Evolutionary conservation across 768 basidiomycete species (phyloP).

Genomic region (Leccinum longicurvipes): DNA sequence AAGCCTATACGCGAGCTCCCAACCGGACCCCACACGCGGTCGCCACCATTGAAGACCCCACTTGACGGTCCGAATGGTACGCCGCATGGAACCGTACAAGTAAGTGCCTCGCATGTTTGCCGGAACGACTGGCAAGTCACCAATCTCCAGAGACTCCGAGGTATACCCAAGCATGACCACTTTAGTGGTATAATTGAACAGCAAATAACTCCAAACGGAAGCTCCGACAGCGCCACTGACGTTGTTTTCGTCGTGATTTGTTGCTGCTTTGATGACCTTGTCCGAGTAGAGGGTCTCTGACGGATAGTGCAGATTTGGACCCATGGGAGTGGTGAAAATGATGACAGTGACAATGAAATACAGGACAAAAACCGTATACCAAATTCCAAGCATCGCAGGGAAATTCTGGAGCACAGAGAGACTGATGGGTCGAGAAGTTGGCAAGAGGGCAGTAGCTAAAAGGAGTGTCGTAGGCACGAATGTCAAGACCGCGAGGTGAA

Average conservation of each 20-base stretch:
- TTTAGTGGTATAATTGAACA: slow-evolving; percentile 88
- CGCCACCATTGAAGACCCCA: slow-evolving; percentile 56
- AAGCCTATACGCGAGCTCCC: slow-evolving; percentile 59
- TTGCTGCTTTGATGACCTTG: slow-evolving; percentile 57
- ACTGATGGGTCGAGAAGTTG: slow-evolving; percentile 39
- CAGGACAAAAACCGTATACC: slow-evolving; percentile 51
- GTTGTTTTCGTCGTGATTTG: slow-evolving; percentile 67
- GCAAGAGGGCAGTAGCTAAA: slow-evolving; percentile 53
- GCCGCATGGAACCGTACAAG: slow-evolving; percentile 66
- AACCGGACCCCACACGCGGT: slow-evolving; percentile 60
- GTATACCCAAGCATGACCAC: slow-evolving; percentile 82
- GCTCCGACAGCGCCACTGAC: slow-evolving; percentile 62
- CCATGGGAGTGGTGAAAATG: slow-evolving; percentile 56
- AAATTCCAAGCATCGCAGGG: slow-evolving; percentile 35
- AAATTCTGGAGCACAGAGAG: slow-evolving; percentile 22
- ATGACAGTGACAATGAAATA: slow-evolving; percentile 46
- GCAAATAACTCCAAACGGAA: slow-evolving; percentile 41
- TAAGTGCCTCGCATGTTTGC: slow-evolving; percentile 63
- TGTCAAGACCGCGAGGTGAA: slow-evolving; percentile 61
- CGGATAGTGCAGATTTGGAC: slow-evolving; percentile 74
- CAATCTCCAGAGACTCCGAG: slow-evolving; percentile 74
- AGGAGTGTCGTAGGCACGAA: slow-evolving; percentile 46
- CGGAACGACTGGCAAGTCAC: slow-evolving; percentile 81
- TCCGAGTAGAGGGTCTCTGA: slow-evolving; percentile 71
- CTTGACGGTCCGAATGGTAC: slow-evolving; percentile 47